These are phyloP conservation scores for Hymenoscyphus fraxineus DNA, from an alignment of 2,329 filamentous ascomycete species.

Conservation along the genomic window DNA sequence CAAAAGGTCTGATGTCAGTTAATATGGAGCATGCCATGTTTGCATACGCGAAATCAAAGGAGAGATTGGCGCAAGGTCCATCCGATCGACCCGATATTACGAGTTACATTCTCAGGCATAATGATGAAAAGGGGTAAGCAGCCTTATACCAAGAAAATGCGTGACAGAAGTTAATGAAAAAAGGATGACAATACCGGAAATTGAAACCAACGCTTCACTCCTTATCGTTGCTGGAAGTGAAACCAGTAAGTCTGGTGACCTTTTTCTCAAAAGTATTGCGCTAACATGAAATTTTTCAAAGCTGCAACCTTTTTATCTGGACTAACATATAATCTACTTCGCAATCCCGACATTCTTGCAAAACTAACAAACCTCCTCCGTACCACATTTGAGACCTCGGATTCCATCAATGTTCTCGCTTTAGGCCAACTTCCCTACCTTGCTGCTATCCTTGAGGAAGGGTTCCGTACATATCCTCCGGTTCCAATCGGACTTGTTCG, in stretches of 20 bases:
- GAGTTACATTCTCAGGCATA: constrained; percentile 25
- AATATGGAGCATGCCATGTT: neutral
- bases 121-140: constrained; percentile 14
- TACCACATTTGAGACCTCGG: neutral
- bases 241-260: constrained; percentile 26
- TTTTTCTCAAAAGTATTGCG: neutral
- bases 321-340: neutral
- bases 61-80: neutral
- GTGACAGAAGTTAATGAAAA: neutral
- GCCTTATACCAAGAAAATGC: neutral
- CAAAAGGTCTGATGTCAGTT: neutral
- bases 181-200: constrained; percentile 11
- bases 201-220: constrained; percentile 8
- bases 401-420: neutral
- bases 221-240: constrained; percentile 32
- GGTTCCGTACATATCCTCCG: neutral
- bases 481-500: neutral
- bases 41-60: neutral
- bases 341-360: neutral
- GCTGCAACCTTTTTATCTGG: neutral
- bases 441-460: neutral
- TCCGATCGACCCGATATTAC: constrained; percentile 31
- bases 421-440: neutral
- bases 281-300: neutral
- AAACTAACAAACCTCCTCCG: neutral